Conservation (phyloP, 2,329 filamentous ascomycete species). For the Alternaria consortialis region DNA sequence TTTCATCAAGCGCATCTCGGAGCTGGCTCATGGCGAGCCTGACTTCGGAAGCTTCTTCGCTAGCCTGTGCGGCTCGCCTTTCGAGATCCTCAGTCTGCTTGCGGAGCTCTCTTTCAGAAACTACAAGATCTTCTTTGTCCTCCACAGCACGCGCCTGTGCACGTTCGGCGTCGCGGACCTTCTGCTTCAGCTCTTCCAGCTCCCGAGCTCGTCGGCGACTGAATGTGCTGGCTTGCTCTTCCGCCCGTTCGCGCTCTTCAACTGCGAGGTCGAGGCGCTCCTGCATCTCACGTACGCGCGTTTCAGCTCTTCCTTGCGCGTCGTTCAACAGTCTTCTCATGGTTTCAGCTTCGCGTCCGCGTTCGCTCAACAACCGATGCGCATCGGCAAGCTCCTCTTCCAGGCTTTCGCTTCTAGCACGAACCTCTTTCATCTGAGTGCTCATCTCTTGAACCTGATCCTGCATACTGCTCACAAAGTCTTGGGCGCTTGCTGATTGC, state of each 20-base stretch:
- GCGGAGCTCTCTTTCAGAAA: conserved; percentile 77
- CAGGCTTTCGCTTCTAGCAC: conserved; percentile 80
- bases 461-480: conserved; percentile 88
- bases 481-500: conserved; percentile 86
- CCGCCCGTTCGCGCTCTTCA: conserved; percentile 91
- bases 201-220: conserved; percentile 81
- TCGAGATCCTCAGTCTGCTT: conserved; percentile 80
- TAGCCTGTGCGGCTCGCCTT: conserved; percentile 71
- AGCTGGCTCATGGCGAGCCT: conserved; percentile 79
- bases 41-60: conserved; percentile 78
- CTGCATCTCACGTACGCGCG: conserved; percentile 86
- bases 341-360: conserved; percentile 90
- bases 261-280: conserved; percentile 86
- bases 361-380: conserved; percentile 84
- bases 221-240: conserved; percentile 85
- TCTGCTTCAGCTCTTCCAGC: conserved; percentile 82
- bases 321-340: conserved; percentile 91
- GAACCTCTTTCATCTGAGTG: conserved; percentile 89
- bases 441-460: conserved; percentile 89
- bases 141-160: conserved; percentile 74
- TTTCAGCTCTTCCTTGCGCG: conserved; percentile 82
- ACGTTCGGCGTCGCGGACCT: conserved; percentile 82
- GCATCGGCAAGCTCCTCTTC: conserved; percentile 93
- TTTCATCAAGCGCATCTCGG: conserved; percentile 82
- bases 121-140: conserved; percentile 81